Percentiles rank a stretch among this genome's conserved stretches.
Evolutionary conservation across 768 basidiomycete genomes (phyloP).

Genomic region (Pulveroboletus frians): DNA sequence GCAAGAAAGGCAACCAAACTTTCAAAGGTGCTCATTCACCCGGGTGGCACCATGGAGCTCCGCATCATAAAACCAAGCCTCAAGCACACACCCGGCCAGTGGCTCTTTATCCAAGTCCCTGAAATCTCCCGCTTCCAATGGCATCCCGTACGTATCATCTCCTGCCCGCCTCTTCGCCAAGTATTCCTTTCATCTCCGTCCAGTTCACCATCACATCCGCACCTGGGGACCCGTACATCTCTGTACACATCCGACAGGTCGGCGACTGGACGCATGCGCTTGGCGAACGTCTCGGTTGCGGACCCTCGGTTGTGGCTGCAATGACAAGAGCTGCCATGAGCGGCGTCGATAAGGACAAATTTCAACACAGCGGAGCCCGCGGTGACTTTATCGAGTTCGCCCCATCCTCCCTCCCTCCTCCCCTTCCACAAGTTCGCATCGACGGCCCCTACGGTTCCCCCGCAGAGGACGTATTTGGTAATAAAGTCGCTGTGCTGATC

Average conservation of each 20-base stretch:
- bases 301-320: constrained; percentile 67
- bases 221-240: constrained; percentile 90
- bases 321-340: constrained; percentile 79
- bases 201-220: constrained; percentile 95
- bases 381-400: constrained; percentile 83
- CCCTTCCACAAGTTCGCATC: constrained; percentile 68
- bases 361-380: constrained; percentile 42
- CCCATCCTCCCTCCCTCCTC: constrained; percentile 38
- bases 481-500: constrained; percentile 84
- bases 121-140: constrained; percentile 82
- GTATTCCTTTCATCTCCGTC: background rate
- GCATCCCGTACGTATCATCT: constrained; percentile 92
- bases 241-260: constrained; percentile 89
- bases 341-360: constrained; percentile 60
- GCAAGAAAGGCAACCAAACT: constrained; percentile 72
- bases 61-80: constrained; percentile 89
- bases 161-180: background rate
- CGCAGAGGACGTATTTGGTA: constrained; percentile 83
- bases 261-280: constrained; percentile 84
- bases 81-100: constrained; percentile 88
- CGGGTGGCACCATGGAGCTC: constrained; percentile 90
- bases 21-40: constrained; percentile 84
- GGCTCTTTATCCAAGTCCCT: constrained; percentile 87
- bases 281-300: constrained; percentile 81
- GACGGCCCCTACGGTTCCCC: constrained; percentile 94